phyloP scores from a whole-genome alignment of 495 filamentous ascomycete species.

The Physcia stellaris region DNA sequence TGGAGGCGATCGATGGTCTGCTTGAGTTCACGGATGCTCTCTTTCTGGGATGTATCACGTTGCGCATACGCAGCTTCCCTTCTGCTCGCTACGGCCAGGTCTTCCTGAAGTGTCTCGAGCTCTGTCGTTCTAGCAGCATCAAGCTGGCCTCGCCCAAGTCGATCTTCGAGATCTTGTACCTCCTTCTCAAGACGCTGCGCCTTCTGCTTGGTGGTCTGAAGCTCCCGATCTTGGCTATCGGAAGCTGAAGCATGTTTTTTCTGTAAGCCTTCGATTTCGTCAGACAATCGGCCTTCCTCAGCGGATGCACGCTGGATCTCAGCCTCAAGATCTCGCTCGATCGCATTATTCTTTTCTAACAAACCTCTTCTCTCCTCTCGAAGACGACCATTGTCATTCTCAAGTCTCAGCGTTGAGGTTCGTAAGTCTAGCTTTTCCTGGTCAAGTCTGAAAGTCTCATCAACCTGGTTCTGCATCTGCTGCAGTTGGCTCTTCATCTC shows the following conservation, averaged over 20 bases:
- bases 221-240: conserved; percentile 34
- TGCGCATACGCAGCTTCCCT: conserved; percentile 49
- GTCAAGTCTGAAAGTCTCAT: conserved; percentile 42
- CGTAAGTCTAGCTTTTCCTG: conserved; percentile 50
- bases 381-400: conserved; percentile 43
- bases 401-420: conserved; percentile 42
- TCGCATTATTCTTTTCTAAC: conserved; percentile 33
- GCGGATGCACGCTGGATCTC: conserved; percentile 41
- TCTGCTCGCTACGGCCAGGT: conserved; percentile 46
- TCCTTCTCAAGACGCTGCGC: conserved; percentile 46
- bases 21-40: conserved; percentile 37
- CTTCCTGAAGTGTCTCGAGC: conserved; percentile 41
- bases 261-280: conserved; percentile 45
- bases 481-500: conserved; percentile 46
- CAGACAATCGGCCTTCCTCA: conserved; percentile 42
- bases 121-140: conserved; percentile 33
- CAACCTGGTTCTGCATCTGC: conserved; percentile 32
- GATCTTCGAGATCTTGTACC: conserved; percentile 41
- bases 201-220: conserved; percentile 35
- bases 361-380: conserved; percentile 41
- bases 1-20: conserved; percentile 43
- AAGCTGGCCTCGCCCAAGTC: conserved; percentile 20
- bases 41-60: conserved; percentile 47
- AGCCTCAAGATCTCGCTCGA: conserved; percentile 39
- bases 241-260: conserved; percentile 28